These are phyloP conservation scores for Xylariaceae sp. DNA, from an alignment of 2,329 filamentous ascomycete genomes.

Conservation along the genomic window DNA sequence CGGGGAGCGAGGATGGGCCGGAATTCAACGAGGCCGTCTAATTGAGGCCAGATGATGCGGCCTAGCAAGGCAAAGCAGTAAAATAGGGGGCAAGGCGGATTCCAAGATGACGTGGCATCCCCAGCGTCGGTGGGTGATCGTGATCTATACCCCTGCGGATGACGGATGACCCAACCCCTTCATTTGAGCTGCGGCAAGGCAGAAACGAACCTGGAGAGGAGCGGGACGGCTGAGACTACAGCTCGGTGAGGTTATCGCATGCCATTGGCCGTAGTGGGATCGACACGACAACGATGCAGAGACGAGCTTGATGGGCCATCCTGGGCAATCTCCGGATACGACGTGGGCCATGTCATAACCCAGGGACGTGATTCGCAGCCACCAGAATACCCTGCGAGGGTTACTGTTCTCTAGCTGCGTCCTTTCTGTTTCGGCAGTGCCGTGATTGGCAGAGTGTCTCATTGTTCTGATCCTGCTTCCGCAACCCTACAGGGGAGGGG, in stretches of 20 bases:
- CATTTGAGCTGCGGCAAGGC: not conserved
- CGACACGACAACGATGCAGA: no score
- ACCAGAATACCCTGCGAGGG: no score
- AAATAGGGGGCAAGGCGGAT: not conserved
- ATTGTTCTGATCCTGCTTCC: not conserved
- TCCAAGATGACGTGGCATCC: not conserved
- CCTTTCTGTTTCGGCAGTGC: no score
- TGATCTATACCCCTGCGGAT: not conserved
- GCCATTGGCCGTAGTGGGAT: no score
- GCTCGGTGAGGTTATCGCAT: no score
- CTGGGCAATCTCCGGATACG: no score
- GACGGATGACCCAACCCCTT: not conserved
- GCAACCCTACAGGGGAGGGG: not conserved
- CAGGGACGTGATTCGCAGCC: no score
- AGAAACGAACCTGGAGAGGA: not conserved
- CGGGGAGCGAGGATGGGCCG: not conserved
- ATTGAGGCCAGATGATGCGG: not conserved
- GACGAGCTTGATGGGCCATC: no score
- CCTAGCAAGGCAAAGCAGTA: not conserved
- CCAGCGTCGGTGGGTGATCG: not conserved
- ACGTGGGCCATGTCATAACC: no score
- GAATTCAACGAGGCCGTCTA: not conserved
- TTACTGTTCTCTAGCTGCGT: no score
- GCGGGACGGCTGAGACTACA: no score
- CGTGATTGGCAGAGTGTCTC: not conserved